Base-by-base conservation (phyloP, 2,329 filamentous ascomycete species). In the Grosmannia penicillata region DNA sequence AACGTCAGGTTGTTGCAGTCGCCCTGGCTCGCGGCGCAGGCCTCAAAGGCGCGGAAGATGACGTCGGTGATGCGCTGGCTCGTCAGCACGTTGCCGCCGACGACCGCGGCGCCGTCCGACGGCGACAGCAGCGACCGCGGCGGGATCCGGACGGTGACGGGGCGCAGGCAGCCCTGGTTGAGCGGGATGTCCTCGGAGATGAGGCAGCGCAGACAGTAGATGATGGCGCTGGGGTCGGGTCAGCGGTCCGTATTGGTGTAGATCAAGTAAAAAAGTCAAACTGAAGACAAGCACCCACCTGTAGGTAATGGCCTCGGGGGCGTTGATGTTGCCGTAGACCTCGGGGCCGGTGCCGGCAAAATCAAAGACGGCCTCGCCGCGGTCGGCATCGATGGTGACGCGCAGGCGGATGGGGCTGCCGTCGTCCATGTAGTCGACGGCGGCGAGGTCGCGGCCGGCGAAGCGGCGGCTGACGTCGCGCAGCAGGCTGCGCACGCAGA, bases 1-100 rank as follows among this genome's bases (percentile, higher is more conserved):
- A 91, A 91, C 0, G 83, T 89, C 6, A 91, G 67, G 54, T 89
- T 89, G 58, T 91, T 91, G 56, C 77, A 82, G 57, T 82, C 80
- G 35, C 84, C 84, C 52, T 91, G 83, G 17, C 67, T 75, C 26
- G 83, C 84, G 6, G 82, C 82, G 48, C 80, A 85, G 8, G 83
- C 83, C 42, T 70, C 65, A 65, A 91, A 91, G 1, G 82, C 82
- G 48, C 77, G 79, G 43, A 93, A 68, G 5, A 93, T 79, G 23
- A 89, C 82, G 51, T 93, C 84, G 3, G 82, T 89, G 18, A 93
- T 75, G 35, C 83, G 74, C 54, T 91, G 84, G 18, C 70, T 73
- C 0, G 84, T 91, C 8, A 89, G 66, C 1, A 87, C 82, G 51
- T 89, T 91, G 39, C 83, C 83, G 33, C 82, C 83, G 0, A 89